A percentile compares a stretch with the other conserved stretches of the same genome.
Conservation (phyloP, 73 alveolate genomes). For the Symbiodinium pilosum region DNA sequence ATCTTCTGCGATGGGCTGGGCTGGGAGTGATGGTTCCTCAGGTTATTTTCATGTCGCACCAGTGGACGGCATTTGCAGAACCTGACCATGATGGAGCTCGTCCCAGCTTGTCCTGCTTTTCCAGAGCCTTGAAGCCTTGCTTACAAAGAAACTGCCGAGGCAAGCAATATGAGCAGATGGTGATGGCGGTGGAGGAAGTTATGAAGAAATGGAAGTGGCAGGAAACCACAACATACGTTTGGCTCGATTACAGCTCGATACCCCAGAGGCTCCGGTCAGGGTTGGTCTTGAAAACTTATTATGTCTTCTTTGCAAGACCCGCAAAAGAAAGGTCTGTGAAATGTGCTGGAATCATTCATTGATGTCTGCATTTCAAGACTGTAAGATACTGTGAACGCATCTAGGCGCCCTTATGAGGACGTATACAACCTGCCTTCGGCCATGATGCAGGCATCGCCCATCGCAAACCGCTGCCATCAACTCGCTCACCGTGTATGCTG, state of each 20-base stretch:
- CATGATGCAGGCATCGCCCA: constrained; percentile 84
- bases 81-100: constrained; percentile 41
- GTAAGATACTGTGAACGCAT: too few species aligned
- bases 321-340: too few species aligned
- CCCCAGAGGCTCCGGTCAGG: constrained; percentile 74
- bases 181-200: constrained; percentile 50
- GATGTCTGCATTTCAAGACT: too few species aligned
- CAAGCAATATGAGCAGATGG: constrained; percentile 48
- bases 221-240: constrained; percentile 34
- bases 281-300: too few species aligned
- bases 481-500: constrained; percentile 64
- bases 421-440: too few species aligned
- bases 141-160: background rate
- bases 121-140: background rate
- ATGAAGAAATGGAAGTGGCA: constrained; percentile 2
- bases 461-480: constrained; percentile 86
- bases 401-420: too few species aligned
- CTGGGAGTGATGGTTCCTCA: too few species aligned
- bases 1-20: too few species aligned
- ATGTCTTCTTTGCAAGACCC: too few species aligned
- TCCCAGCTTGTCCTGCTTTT: background rate
- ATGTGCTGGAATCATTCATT: too few species aligned
- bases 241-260: constrained; percentile 88
- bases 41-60: constrained; percentile 86
- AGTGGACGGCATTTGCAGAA: constrained; percentile 82